phyloP scores from a whole-genome alignment of 257 asterid species.

The Scutellaria barbata region DNA sequence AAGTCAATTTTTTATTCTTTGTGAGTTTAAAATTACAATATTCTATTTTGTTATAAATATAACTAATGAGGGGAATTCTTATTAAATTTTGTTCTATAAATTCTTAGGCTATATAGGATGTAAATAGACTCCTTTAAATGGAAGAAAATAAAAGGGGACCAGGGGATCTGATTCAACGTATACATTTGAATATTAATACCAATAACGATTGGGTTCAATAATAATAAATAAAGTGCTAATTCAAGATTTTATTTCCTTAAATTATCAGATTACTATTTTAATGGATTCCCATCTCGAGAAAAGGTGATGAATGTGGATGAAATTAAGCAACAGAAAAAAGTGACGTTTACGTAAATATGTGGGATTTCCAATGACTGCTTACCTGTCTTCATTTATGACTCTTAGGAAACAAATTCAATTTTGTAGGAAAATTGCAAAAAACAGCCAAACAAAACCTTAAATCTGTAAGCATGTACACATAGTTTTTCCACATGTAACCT shows the following conservation, averaged over 20 bases:
- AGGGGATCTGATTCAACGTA: too few species aligned
- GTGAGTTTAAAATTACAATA: too few species aligned
- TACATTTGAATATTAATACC: too few species aligned
- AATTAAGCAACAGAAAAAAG: not conserved
- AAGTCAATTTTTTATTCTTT: too few species aligned
- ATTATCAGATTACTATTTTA: not conserved
- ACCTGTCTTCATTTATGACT: constrained; percentile 11
- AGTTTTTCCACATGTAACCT: constrained; percentile 43
- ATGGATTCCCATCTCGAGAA: constrained; percentile 31
- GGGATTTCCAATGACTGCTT: constrained; percentile 32
- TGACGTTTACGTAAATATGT: constrained; percentile 42
- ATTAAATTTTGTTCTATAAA: too few species aligned
- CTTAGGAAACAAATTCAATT: not conserved
- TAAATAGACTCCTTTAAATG: too few species aligned
- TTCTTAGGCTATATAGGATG: too few species aligned
- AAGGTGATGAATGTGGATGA: not conserved
- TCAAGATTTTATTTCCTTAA: not conserved
- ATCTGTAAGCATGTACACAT: constrained; percentile 41
- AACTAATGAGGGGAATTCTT: too few species aligned
- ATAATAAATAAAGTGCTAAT: too few species aligned
- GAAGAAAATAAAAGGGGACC: too few species aligned
- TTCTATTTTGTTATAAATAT: too few species aligned
- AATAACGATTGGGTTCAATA: too few species aligned
- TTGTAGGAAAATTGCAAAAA: not conserved
- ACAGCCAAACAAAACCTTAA: constrained; percentile 40